Evolutionary conservation across 345 rosid species (phyloP), one percentile per base, ranked within the genome.

Genomic region (Kandelia obovata): DNA sequence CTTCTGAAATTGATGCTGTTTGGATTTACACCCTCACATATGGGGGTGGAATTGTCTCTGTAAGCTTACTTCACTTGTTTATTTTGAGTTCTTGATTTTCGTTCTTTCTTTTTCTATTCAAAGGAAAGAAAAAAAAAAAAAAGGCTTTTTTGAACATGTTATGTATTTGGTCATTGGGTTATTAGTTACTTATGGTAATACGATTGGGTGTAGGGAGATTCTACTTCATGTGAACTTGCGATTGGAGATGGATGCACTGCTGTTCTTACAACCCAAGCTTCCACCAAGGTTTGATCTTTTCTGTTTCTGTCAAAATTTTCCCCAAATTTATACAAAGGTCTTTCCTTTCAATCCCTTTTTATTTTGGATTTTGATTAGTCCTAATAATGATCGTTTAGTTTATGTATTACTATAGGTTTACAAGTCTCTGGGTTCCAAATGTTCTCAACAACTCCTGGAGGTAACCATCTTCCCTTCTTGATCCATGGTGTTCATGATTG

Each of bases 11-110:
- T 56, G 97, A 95, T 80, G 90, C 88, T 68, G 91, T 83, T 67
- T 95, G 97, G 97, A 80, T 92, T 80, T 95, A 95, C 77, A 78
- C 82, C 69, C 85, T 95, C 80, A 86, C 92, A 61, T 95, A 88
- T 73, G 99, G 99, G 20, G 99, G 97, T 65, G 97, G 99, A 69
- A 83, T 92, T 73, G 97, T 95, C 72, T 92, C 96, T 73, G 99
- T 95, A 84, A 30, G 67, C 49, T 75, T 23, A 58, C 28, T 20
- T 23, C 58, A 7, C 27, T 26, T 23, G 7, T 17, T 49, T 16
- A 5, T 5, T 49, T 2, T 20, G 21, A 65, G 11, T 43, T 66
- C 21, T 25, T 6, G 47, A 65, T 65, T 16, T 65, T 10, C 39
- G 17, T 58, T 37, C 39, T 53, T 9, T 53, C 37, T 3, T 26